Evolutionary conservation across 805 yeast genomes (phyloP).

Genomic region (Yarrowia sp.): DNA sequence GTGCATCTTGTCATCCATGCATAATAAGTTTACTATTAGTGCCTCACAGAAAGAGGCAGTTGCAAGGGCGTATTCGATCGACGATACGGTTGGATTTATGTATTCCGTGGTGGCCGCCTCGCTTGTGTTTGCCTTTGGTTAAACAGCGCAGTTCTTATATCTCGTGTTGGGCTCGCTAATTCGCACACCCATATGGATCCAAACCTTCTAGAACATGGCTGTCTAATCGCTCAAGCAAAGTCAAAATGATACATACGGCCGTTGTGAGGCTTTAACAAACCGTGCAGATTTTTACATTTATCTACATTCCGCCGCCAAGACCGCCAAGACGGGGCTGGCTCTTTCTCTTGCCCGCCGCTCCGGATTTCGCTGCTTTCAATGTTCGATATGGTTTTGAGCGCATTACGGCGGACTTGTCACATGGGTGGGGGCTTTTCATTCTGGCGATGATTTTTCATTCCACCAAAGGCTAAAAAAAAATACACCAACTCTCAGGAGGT

Average conservation of each 20-base stretch:
- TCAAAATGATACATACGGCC: not conserved
- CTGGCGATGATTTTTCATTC: no score
- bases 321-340: slow-evolving; percentile 6
- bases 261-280: slow-evolving; percentile 15
- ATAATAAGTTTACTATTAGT: no score
- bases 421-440: not conserved
- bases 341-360: not conserved
- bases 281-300: not conserved
- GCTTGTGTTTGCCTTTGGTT: not conserved
- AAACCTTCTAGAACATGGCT: slow-evolving; percentile 3
- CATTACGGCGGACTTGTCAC: not conserved
- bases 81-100: no score
- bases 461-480: no score
- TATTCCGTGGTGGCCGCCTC: no score
- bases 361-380: not conserved
- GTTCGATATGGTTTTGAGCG: not conserved
- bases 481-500: not conserved
- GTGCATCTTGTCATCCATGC: not conserved
- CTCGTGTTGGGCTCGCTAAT: not conserved
- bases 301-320: no score
- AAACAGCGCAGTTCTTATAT: not conserved
- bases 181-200: not conserved
- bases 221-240: slow-evolving; percentile 1
- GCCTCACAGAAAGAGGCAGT: no score
- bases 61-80: no score